Conservation (phyloP, 164 flowering plant genomes). For the Houttuynia cordata region DNA sequence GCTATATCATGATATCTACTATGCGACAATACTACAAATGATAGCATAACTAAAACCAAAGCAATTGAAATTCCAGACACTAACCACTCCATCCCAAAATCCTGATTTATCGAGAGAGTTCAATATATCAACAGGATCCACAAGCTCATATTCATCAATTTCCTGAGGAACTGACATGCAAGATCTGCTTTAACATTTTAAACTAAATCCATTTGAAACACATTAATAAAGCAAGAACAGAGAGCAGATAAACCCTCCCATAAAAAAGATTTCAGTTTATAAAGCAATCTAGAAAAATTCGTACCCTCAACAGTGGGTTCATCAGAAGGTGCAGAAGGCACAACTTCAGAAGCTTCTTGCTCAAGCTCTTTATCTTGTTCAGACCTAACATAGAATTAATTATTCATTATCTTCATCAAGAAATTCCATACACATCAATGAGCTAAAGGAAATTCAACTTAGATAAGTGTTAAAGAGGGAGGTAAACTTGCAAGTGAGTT, state of each 20-base stretch:
- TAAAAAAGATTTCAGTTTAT: background rate
- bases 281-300: conserved; percentile 3
- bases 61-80: conserved; percentile 15
- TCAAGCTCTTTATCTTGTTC: conserved; percentile 99
- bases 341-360: conserved; percentile 57
- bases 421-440: background rate
- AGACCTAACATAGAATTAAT: conserved; percentile 34
- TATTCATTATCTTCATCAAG: background rate
- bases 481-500: too few relatives aligned
- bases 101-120: conserved; percentile 90
- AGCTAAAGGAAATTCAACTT: background rate
- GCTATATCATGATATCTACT: background rate
- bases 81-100: conserved; percentile 99
- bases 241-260: background rate
- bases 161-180: conserved; percentile 69
- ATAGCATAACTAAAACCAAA: too few relatives aligned
- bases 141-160: conserved; percentile 94
- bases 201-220: background rate
- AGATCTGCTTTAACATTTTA: conserved; percentile 4
- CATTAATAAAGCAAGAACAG: background rate
- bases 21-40: background rate
- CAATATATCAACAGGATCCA: conserved; percentile 97
- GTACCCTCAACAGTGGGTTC: conserved; percentile 65
- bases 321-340: conserved; percentile 54
- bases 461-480: too few relatives aligned